Conservation (phyloP, 768 basidiomycete species). For the Lyophyllum semitale region DNA sequence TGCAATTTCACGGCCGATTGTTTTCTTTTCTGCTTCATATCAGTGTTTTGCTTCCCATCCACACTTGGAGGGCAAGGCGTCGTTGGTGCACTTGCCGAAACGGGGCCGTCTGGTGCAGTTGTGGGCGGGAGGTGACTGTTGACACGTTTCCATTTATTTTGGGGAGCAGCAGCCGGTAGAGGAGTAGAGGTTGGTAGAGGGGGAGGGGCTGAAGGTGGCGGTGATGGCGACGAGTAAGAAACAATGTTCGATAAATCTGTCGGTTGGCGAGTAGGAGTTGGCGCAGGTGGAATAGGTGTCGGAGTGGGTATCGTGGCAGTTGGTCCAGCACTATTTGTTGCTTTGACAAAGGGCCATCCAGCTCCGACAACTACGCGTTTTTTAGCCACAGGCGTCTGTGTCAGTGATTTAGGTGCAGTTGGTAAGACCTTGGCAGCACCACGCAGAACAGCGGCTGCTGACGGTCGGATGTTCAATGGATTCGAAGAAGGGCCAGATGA, state of each 20-base stretch:
- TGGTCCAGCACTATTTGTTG: constrained; percentile 13
- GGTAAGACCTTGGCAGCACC: constrained; percentile 23
- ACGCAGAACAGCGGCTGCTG: neutral
- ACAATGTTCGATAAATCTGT: constrained; percentile 21
- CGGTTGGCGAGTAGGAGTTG: constrained; percentile 8
- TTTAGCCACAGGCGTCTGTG: constrained; percentile 25
- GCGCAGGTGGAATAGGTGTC: constrained; percentile 15
- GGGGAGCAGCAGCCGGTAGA: neutral
- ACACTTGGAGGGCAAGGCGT: constrained; percentile 1
- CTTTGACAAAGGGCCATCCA: constrained; percentile 45
- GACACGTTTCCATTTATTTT: constrained; percentile 35
- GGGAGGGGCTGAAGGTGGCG: constrained; percentile 19
- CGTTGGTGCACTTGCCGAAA: neutral
- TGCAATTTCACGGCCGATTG: neutral
- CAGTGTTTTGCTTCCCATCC: neutral
- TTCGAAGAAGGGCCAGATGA: constrained; percentile 48
- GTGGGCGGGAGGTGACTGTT: constrained; percentile 3
- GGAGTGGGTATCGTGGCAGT: constrained; percentile 17
- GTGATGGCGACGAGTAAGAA: constrained; percentile 26
- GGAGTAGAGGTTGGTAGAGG: constrained; percentile 16
- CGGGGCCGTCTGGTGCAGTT: neutral
- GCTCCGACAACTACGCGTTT: constrained; percentile 48
- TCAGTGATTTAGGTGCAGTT: constrained; percentile 23
- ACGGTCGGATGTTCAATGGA: constrained; percentile 55
- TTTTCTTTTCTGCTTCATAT: neutral